These are phyloP conservation scores for Pseudogymnoascus sp. DNA, from an alignment of 2,329 filamentous ascomycete species.

Conservation along the genomic window DNA sequence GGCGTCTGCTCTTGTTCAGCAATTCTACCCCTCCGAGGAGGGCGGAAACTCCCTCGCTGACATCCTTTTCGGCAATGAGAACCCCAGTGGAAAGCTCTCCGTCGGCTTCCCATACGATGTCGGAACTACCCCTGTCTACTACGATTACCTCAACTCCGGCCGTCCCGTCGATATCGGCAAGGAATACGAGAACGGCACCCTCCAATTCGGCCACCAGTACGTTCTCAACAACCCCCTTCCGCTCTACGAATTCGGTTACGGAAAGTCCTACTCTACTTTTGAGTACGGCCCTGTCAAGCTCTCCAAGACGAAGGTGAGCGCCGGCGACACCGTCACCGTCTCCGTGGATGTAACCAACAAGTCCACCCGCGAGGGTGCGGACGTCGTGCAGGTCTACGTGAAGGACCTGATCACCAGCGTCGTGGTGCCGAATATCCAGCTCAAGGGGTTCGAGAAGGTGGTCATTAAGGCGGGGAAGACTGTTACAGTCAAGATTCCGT, in stretches of 20 bases:
- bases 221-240: slow-evolving; percentile 73
- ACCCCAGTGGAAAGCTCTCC: slow-evolving; percentile 68
- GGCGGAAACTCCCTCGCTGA: slow-evolving; percentile 76
- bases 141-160: slow-evolving; percentile 65
- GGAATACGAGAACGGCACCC: slow-evolving; percentile 66
- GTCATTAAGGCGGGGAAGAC: slow-evolving; percentile 48
- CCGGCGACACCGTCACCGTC: slow-evolving; percentile 45
- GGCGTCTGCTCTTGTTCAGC: slow-evolving; percentile 61
- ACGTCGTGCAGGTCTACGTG: slow-evolving; percentile 53
- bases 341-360: slow-evolving; percentile 54
- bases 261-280: slow-evolving; percentile 63
- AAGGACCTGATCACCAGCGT: slow-evolving; percentile 41
- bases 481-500: slow-evolving; percentile 46
- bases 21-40: slow-evolving; percentile 74
- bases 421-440: slow-evolving; percentile 60
- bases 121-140: slow-evolving; percentile 62
- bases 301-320: slow-evolving; percentile 31
- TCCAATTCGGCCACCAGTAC: slow-evolving; percentile 82
- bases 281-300: slow-evolving; percentile 42
- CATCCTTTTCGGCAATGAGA: slow-evolving; percentile 70
- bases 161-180: slow-evolving; percentile 68
- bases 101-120: slow-evolving; percentile 63
- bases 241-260: slow-evolving; percentile 80
- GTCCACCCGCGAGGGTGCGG: slow-evolving; percentile 42
- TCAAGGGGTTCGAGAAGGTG: slow-evolving; percentile 68